Evolutionary conservation across 345 rosid genomes (phyloP).

Genomic region (Streptanthus diversifolius): DNA sequence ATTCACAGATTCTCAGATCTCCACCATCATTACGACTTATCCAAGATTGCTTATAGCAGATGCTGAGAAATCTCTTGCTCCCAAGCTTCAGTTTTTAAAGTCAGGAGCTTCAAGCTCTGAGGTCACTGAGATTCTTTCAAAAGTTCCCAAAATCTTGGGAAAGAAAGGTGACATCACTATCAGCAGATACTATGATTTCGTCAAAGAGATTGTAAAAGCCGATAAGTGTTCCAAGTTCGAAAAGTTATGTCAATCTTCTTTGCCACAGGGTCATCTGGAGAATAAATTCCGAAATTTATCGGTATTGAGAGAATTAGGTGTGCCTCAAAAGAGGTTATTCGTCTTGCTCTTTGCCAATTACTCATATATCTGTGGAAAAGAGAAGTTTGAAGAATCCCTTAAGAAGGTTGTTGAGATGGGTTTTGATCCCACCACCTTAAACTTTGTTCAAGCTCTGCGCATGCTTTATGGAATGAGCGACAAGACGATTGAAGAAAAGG

Average conservation of each 20-base stretch:
- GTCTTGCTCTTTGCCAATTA: background rate
- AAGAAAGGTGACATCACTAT: background rate
- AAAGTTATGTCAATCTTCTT: background rate
- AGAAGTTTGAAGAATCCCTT: background rate
- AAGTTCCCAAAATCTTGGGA: conserved; percentile 4
- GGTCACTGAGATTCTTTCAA: background rate
- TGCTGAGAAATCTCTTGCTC: conserved; percentile 18
- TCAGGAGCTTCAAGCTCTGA: conserved; percentile 26
- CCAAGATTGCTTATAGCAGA: conserved; percentile 14
- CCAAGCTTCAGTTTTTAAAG: conserved; percentile 26
- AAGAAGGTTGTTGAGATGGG: conserved; percentile 3
- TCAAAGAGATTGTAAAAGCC: background rate
- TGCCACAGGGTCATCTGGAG: background rate
- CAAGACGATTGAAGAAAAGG: background rate
- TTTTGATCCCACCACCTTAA: background rate
- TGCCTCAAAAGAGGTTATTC: background rate
- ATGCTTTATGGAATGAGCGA: background rate
- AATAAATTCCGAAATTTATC: background rate
- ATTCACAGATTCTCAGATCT: conserved; percentile 27
- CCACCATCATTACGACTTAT: background rate
- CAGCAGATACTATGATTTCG: background rate
- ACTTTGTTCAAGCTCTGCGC: background rate
- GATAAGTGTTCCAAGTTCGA: background rate
- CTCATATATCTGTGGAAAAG: background rate
- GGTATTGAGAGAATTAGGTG: background rate